Percentiles rank a stretch among this genome's conserved stretches.
phyloP scores from a whole-genome alignment of 2,329 filamentous ascomycete genomes.

The Ceratocystis papillata region DNA sequence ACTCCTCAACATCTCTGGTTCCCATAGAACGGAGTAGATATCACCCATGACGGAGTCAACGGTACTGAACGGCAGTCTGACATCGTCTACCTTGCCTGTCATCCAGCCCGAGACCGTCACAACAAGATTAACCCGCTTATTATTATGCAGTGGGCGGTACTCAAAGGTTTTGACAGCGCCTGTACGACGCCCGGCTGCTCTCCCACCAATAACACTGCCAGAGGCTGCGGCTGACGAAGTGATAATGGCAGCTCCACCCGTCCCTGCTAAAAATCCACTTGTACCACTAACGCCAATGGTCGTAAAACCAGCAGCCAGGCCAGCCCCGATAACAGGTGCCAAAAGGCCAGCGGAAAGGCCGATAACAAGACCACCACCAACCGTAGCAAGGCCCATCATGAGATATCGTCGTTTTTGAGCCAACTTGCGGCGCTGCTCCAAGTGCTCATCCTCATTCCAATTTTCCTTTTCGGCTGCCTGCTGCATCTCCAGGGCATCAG shows the following conservation, averaged over 20 bases:
- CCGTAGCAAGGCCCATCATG: slow-evolving; percentile 93
- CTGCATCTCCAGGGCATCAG: slow-evolving; percentile 95
- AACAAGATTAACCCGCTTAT: slow-evolving; percentile 91
- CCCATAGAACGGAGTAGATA: slow-evolving; percentile 93
- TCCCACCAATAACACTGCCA: slow-evolving; percentile 74
- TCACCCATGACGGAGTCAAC: slow-evolving; percentile 97
- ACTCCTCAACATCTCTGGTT: slow-evolving; percentile 92
- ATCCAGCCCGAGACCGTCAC: slow-evolving; percentile 96
- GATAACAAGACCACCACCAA: slow-evolving; percentile 89
- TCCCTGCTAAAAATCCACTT: slow-evolving; percentile 76
- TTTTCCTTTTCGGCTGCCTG: slow-evolving; percentile 88
- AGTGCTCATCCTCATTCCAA: slow-evolving; percentile 94
- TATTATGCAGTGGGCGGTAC: slow-evolving; percentile 92
- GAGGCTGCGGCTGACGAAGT: slow-evolving; percentile 79
- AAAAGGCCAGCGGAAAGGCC: slow-evolving; percentile 85
- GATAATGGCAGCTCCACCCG: slow-evolving; percentile 86
- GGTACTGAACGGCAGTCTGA: slow-evolving; percentile 88
- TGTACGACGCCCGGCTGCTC: slow-evolving; percentile 75
- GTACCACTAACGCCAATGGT: slow-evolving; percentile 90
- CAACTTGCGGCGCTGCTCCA: slow-evolving; percentile 71
- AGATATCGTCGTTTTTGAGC: slow-evolving; percentile 75
- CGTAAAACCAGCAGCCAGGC: slow-evolving; percentile 86
- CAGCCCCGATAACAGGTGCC: slow-evolving; percentile 86
- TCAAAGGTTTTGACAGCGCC: slow-evolving; percentile 94
- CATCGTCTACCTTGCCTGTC: slow-evolving; percentile 94